Evolutionary conservation across 208 protist genomes (phyloP).

Genomic region (Leishmania tarentolae): DNA sequence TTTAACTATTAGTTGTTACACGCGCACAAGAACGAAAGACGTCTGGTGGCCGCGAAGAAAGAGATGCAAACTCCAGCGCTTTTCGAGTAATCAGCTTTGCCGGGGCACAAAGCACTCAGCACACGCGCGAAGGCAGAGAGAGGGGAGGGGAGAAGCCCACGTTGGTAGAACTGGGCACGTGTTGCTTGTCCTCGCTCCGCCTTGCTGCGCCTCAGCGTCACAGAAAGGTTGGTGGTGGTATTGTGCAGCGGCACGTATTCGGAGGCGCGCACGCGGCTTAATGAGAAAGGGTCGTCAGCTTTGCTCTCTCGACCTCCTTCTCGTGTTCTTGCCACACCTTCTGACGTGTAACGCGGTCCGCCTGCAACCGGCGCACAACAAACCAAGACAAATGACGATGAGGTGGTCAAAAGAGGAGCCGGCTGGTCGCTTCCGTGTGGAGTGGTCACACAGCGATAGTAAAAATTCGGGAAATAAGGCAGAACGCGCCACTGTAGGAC

Average conservation of each 20-base stretch:
- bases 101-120: not conserved
- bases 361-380: not conserved
- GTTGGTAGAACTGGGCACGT: not conserved
- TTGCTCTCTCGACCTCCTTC: not conserved
- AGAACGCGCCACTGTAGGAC: not conserved
- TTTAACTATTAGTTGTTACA: not conserved
- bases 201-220: not conserved
- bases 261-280: not conserved
- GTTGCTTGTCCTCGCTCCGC: not conserved
- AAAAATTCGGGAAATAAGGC: not conserved
- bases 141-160: not conserved
- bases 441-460: not conserved
- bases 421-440: not conserved
- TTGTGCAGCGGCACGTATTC: not conserved
- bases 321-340: not conserved
- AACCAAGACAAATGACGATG: too few species aligned
- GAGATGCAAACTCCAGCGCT: not conserved
- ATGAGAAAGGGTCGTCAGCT: not conserved
- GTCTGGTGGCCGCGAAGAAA: not conserved
- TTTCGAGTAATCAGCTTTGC: not conserved
- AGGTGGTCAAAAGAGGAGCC: not conserved
- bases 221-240: not conserved
- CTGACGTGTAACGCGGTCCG: not conserved
- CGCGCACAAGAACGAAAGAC: not conserved
- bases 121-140: conserved; percentile 3